Evolutionary conservation across 2,329 filamentous ascomycete species (phyloP).

Genomic region (Chrysoporthe deuterocubensis): DNA sequence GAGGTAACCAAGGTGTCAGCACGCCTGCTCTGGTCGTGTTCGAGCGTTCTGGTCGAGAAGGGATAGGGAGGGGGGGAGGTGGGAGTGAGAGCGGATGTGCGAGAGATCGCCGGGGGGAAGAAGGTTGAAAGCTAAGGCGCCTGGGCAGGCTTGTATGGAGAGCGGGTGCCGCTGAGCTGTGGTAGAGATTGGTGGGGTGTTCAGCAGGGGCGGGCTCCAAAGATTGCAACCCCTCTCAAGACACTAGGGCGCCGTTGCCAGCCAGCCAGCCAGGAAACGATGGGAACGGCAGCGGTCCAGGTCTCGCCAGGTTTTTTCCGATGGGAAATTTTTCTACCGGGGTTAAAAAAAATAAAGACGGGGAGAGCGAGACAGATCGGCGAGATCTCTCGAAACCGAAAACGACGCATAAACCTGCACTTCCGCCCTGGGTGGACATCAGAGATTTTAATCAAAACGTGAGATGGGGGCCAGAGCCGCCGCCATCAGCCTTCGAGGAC

Average conservation of each 20-base stretch:
- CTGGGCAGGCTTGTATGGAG: conserved; percentile 11
- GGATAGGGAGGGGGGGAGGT: conserved; percentile 1
- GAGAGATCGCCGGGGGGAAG: conserved; percentile 3
- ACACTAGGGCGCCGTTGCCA: not conserved
- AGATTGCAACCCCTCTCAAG: conserved; percentile 15
- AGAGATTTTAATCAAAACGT: not conserved
- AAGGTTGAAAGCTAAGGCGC: conserved; percentile 7
- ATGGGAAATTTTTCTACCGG: too few relatives aligned
- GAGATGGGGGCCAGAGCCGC: conserved; percentile 5
- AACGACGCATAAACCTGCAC: not conserved
- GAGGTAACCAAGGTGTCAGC: not conserved
- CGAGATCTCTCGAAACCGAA: not conserved
- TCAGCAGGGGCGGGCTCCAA: conserved; percentile 10
- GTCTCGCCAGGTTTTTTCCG: too few relatives aligned
- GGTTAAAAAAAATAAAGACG: not conserved
- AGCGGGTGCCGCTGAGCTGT: conserved; percentile 13
- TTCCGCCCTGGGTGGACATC: not conserved
- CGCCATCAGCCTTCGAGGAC: not conserved
- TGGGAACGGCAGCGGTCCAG: not conserved
- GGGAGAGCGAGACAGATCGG: not conserved
- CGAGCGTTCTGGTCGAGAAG: not conserved
- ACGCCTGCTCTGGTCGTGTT: not conserved
- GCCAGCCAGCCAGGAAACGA: conserved; percentile 3
- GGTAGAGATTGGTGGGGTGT: conserved; percentile 18
- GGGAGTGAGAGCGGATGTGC: not conserved